A percentile compares a stretch with the other conserved stretches of the same genome.
Conservation (phyloP, 2,329 filamentous ascomycete genomes). For the Alternaria arborescens region DNA sequence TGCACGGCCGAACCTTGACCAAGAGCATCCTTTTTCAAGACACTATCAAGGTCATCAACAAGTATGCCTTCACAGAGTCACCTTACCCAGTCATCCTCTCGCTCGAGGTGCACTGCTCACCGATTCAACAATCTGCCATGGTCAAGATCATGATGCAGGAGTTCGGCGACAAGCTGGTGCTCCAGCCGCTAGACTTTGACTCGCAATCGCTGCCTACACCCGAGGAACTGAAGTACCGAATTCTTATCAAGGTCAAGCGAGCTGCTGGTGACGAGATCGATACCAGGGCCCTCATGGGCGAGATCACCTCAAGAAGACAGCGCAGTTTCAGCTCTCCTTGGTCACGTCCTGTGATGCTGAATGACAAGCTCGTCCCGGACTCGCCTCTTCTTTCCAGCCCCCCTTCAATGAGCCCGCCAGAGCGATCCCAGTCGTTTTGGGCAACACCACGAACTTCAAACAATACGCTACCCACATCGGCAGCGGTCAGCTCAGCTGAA, state of each 20-base stretch:
- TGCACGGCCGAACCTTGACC: constrained; percentile 89
- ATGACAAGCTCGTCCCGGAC: constrained; percentile 62
- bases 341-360: constrained; percentile 67
- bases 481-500: constrained; percentile 68
- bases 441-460: constrained; percentile 63
- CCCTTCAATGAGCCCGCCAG: constrained; percentile 62
- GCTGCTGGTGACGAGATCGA: constrained; percentile 62
- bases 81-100: constrained; percentile 92
- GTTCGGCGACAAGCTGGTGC: constrained; percentile 81
- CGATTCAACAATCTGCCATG: constrained; percentile 86
- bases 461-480: constrained; percentile 64
- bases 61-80: constrained; percentile 91
- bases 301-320: constrained; percentile 52
- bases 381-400: constrained; percentile 62
- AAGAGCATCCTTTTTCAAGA: constrained; percentile 89
- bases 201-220: constrained; percentile 79
- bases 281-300: constrained; percentile 44
- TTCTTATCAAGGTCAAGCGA: constrained; percentile 95
- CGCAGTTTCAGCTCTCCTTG: constrained; percentile 83
- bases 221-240: constrained; percentile 81
- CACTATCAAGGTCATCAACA: constrained; percentile 90
- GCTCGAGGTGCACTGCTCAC: constrained; percentile 91
- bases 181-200: constrained; percentile 75
- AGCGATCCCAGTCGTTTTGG: constrained; percentile 57
- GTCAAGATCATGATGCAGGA: constrained; percentile 85